These are phyloP conservation scores for Sporothrix pseudoabietina DNA, from an alignment of 2,329 filamentous ascomycete species.

Conservation along the genomic window DNA sequence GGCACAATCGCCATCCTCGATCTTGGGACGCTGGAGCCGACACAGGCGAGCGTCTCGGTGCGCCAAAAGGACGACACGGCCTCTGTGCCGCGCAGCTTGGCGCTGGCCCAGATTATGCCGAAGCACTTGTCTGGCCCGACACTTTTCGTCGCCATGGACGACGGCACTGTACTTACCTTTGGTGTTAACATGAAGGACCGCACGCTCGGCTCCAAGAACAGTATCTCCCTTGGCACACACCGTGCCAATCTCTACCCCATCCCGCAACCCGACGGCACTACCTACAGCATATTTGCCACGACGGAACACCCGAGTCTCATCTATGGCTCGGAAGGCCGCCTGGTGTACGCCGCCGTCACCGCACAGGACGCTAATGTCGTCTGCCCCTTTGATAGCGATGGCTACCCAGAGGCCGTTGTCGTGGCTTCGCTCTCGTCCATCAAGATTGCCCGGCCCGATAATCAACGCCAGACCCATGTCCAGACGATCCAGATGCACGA, in stretches of 20 bases:
- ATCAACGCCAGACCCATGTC: constrained; percentile 84
- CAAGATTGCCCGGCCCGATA: constrained; percentile 79
- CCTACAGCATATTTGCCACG: constrained; percentile 85
- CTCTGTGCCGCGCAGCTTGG: constrained; percentile 80
- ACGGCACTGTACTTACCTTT: constrained; percentile 87
- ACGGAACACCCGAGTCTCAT: constrained; percentile 94
- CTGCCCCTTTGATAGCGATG: constrained; percentile 77
- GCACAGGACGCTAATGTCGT: constrained; percentile 82
- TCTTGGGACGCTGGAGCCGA: constrained; percentile 63
- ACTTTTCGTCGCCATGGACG: constrained; percentile 86
- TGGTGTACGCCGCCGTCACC: constrained; percentile 91
- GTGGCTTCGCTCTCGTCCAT: constrained; percentile 77
- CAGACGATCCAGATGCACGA: constrained; percentile 76
- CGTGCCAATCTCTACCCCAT: constrained; percentile 80
- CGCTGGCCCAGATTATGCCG: constrained; percentile 76
- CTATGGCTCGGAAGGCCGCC: constrained; percentile 81
- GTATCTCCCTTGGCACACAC: constrained; percentile 80
- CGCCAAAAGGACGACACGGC: constrained; percentile 64
- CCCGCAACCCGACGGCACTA: constrained; percentile 64
- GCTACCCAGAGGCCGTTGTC: constrained; percentile 78
- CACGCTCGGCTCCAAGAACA: constrained; percentile 72
- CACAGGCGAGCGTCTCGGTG: constrained; percentile 64
- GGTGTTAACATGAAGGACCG: constrained; percentile 64
- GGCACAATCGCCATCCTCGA: constrained; percentile 75
- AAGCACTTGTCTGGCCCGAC: constrained; percentile 62